Base-by-base conservation (phyloP, 176 grass and related monocot genomes). In the Eragrostis curvula region DNA sequence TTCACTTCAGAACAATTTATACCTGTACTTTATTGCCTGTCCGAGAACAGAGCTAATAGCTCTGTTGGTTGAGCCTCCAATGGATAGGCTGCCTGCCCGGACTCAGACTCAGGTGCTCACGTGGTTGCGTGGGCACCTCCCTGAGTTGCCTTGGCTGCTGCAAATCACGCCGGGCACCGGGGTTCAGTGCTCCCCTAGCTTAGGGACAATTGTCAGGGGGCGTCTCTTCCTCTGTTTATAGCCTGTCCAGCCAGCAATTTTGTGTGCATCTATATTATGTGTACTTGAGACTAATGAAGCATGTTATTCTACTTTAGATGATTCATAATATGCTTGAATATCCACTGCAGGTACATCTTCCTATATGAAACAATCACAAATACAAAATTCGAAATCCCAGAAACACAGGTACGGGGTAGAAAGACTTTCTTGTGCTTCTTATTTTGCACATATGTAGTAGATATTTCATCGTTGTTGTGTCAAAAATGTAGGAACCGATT, bases 301-400 rank as follows among this genome's bases (percentile, higher is more conserved):
- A 52, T 74, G 23, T 6, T 70, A 45, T 23, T 41, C 1, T 70
- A 12, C 80, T 40, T 0, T 75, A 46, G 46, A 70, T 70, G 1
- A 15, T 25, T 85, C 63, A 85, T n/a, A 66, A 5, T 50, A 66
- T 73, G 8, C 8, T 71, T 85, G 59, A 57, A 72, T 66, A 65
- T 78, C 42, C 41, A 42, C 50, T 56, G 23, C 78, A 95, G 96
- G 67, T 95, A 98, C 67, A 95, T 95, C 85, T 98, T 98, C 66
- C 83, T 98, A 49, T 98, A 91, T 55, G 96, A 95, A 80, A 95
- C 92, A 55, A 95, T 98, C 50, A 95, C 90, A 65, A 77, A 87
- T 66, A 82, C 89, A 2, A 95, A 93, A 30, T 95, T 98, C 10
- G 88, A 90, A 79, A 74, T 98, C 79, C 92, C 87, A 66, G 71